Base-by-base conservation (phyloP, 306 rosid genomes). In the Cucurbita ficifolia region DNA sequence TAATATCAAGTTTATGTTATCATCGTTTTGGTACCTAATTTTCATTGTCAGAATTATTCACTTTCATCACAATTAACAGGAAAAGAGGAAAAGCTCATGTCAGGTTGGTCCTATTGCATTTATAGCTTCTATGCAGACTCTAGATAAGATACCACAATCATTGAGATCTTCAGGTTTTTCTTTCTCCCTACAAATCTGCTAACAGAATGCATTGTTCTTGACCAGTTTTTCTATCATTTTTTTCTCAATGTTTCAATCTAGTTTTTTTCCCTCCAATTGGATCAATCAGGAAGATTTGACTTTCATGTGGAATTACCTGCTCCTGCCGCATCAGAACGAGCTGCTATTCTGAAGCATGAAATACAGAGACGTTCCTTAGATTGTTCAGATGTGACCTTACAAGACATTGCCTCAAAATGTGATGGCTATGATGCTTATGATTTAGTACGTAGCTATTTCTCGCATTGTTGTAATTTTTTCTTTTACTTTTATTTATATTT, bases 391-490 rank as follows among this genome's bases (percentile, higher is more conserved):
- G 87, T 84, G 67, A 81, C 82, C 80, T 81, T 93, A 77, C 86
- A 83, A 74, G 92, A 93, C 51, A 82, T 90, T 76, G 96, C 97
- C 80, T 84, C 81, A 53, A 93, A 86, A 84, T 90, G 98, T 73
- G 98, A 93, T 74, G 98, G 97, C 64, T 90, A 90, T 88, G 98
- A 93, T 84, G 91, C 97, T 35, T 90, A 93, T 84, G 98, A 93
- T 86, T 86, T 93, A 96, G 98, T 93, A 93, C 57, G 49, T 74
- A 35, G 56, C 48, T 3, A 51, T 73, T 14, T 84, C 79, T 72
- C 29, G 7, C 56, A 71, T 82, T 49, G 73, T 65, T 22, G 57
- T 13, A 24, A 56, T 18, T 35, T 51, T 49, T 39, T 9, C 63
- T 10, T 56, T 55, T 14, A n/a, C 17, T 19, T 22, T 68, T 19